Conservation (phyloP, 257 asterid genomes). For the Penstemon barbatus region DNA sequence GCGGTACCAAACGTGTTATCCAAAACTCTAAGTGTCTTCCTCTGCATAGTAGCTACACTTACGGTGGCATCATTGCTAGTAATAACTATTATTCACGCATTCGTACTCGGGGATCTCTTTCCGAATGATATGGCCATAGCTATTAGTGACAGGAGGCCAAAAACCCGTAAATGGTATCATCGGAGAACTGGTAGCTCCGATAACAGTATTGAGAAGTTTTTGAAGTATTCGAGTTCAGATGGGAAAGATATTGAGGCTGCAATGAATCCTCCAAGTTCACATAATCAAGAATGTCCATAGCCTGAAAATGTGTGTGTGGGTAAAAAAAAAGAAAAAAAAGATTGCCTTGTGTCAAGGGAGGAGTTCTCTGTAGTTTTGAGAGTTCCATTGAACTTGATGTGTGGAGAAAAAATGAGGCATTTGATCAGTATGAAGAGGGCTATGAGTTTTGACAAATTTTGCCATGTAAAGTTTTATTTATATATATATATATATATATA, state of each 20-base stretch:
- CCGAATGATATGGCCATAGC: slow-evolving; percentile 72
- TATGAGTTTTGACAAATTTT: no score
- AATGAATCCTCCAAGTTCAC: slow-evolving; percentile 15
- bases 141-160: slow-evolving; percentile 45
- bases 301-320: no score
- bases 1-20: slow-evolving; percentile 37
- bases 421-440: no score
- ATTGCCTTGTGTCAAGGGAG: no score
- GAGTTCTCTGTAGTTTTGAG: no score
- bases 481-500: no score
- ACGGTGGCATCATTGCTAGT: slow-evolving; percentile 34
- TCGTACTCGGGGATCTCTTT: slow-evolving; percentile 46
- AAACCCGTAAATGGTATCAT: slow-evolving; percentile 38
- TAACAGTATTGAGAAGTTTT: slow-evolving; percentile 36
- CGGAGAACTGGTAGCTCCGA: slow-evolving; percentile 39
- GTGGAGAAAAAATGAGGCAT: no score
- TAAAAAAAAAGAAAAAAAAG: no score
- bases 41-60: slow-evolving; percentile 47
- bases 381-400: no score
- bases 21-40: slow-evolving; percentile 35
- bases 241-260: slow-evolving; percentile 49
- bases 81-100: slow-evolving; percentile 41
- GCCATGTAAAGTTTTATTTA: no score
- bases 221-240: slow-evolving; percentile 41
- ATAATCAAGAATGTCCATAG: slow-evolving; percentile 15